Evolutionary conservation across 202 grass and related monocot genomes (phyloP), one percentile per base, ranked within the genome.

Genomic region (Miscanthus sacchariflorus): DNA sequence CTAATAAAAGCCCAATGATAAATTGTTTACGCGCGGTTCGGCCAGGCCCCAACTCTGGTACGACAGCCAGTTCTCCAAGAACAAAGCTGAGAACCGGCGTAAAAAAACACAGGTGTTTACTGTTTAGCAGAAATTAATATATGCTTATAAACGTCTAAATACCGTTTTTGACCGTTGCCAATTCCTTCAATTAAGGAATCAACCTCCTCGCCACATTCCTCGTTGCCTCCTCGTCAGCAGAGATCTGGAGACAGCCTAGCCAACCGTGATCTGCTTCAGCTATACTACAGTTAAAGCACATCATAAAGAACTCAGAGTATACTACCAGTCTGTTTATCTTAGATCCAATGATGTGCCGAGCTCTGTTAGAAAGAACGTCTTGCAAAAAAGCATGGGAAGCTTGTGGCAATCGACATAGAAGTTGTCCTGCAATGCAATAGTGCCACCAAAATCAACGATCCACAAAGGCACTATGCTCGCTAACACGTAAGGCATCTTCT

Each of bases 401-500:
- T 49, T 49, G 44, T 28, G 44, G 23, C 72, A 49, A 12, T 49
- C 7, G 12, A 4, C 43, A 17, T 49, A 5, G 42, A 27, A 71
- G 18, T 39, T 74, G 42, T 27, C 11, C n/a, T 28, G 72, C 72
- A 74, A 45, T 45, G 43, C 61, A 65, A 21, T 65, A 12, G 61
- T 27, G 61, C 23, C n/a, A 5, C 61, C 61, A 27, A 64, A 65
- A 65, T 12, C 61, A 65, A 24, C 50, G 7, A 44, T 27, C 42
- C n/a, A 27, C 43, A 17, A 4, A 15, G 24, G 12, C 23, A 13
- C 9, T 58, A 58, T 58, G 9, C 70, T 12, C 6, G 9, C 11
- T 45, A 73, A 18, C 69, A 83, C 68, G 81, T 2, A 83, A 43
- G 35, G 81, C 21, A 73, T 73, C 69, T 61, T 63, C 19, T 79